Evolutionary conservation across 495 filamentous ascomycete species (phyloP).

Genomic region (Rhizodiscina lignyota): DNA sequence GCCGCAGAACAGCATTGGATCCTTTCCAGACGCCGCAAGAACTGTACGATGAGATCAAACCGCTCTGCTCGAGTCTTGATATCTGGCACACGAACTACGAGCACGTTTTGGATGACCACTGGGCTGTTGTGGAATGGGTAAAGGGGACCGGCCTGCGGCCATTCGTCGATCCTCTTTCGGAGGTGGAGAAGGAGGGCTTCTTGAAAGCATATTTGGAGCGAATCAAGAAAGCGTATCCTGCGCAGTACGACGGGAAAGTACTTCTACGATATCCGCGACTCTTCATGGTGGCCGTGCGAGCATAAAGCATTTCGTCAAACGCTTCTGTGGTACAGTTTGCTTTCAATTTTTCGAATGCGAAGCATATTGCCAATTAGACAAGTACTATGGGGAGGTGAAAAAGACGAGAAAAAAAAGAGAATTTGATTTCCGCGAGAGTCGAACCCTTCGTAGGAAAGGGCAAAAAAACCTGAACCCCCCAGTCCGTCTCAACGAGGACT

Average conservation of each 20-base stretch:
- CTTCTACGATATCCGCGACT: conserved; percentile 29
- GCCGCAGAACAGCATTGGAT: no score
- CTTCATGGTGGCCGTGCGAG: conserved; percentile 29
- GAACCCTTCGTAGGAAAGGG: no score
- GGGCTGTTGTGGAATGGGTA: conserved; percentile 39
- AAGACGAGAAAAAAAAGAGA: no score
- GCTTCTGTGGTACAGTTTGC: no score
- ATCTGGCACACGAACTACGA: conserved; percentile 37
- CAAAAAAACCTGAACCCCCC: no score
- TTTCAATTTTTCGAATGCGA: no score
- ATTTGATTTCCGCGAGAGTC: no score
- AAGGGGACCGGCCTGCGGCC: conserved; percentile 36
- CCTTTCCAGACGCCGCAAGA: no score
- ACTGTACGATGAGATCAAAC: conserved; percentile 30
- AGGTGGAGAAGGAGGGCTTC: conserved; percentile 22
- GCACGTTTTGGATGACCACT: conserved; percentile 28
- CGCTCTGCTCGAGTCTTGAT: conserved; percentile 24
- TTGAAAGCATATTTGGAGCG: conserved; percentile 24
- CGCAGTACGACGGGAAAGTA: conserved; percentile 26
- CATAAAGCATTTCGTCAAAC: no score
- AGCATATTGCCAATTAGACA: no score
- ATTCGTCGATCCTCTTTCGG: conserved; percentile 29
- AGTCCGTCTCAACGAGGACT: no score
- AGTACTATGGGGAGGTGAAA: no score
- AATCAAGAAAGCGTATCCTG: conserved; percentile 22